Evolutionary conservation across 441 rosid genomes (phyloP), one percentile per base, ranked within the genome.

Genomic region (Euphorbia celastroides): DNA sequence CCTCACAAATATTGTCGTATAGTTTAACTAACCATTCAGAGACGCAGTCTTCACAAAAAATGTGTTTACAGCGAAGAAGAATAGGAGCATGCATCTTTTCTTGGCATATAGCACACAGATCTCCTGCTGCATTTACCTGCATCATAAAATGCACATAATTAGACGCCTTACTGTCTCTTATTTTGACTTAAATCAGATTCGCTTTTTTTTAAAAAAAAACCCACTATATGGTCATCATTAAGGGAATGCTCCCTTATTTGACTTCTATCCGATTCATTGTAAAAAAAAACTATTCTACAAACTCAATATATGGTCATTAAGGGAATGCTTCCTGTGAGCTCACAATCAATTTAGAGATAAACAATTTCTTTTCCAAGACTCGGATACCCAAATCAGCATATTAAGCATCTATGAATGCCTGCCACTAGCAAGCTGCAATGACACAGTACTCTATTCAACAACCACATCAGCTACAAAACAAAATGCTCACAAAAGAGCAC

Each of bases 41-140:
- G 23, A 84, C 94, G 64, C 91, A 88, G 62, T 88, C 94, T 78
- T 88, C 92, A 22, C 94, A 88, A 66, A 88, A 88, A 32, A 88
- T 76, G 82, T 88, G 93, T 72, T 88, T 88, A 68, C 89, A 86
- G 41, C 86, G 83, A 57, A 88, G 89, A 61, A 85, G 73, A 62
- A 88, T 79, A 3, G 93, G 93, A 52, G 85, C 81, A 58, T 85
- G 86, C 93, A 88, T 88, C 79, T 88, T 88, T 74, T 88, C 93
- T 79, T 88, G 93, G 73, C 93, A 88, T 60, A 85, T 88, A 38
- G 90, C 93, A 55, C 90, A 88, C 17, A 85, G 59, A 75, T 86
- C 93, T 60, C 90, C 89, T 23, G 89, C 88, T 66, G 88, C 86
- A 75, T 72, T 84, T 56, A 88, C 95, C 92, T 86, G 79, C 80